Evolutionary conservation across 2,329 filamentous ascomycete species (phyloP).

Genomic region (Pleurostoma richardsiae): DNA sequence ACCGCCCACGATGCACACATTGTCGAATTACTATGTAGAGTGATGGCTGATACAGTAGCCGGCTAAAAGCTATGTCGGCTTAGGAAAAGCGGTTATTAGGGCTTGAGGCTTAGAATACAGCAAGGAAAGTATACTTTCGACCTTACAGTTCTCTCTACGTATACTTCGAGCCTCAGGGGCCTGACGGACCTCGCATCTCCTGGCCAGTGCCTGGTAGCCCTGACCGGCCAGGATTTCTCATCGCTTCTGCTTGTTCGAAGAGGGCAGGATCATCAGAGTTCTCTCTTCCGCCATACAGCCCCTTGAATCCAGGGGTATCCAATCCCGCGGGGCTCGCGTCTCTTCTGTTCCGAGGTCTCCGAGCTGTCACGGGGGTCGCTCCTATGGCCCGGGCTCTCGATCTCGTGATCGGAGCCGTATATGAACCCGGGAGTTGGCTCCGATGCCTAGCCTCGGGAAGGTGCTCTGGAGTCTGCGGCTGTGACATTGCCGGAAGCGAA

Average conservation of each 20-base stretch:
- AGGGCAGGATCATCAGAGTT: constrained; percentile 37
- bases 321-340: constrained; percentile 30
- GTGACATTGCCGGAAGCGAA: constrained; percentile 30
- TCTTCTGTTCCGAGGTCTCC: constrained; percentile 14
- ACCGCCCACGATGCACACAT: no score
- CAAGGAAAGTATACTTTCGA: no score
- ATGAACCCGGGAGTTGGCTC: constrained; percentile 34
- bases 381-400: constrained; percentile 10
- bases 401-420: constrained; percentile 33
- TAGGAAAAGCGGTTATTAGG: no score
- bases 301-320: constrained; percentile 34
- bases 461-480: constrained; percentile 46
- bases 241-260: constrained; percentile 19
- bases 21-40: no score
- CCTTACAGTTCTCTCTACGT: no score
- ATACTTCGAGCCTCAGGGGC: no score
- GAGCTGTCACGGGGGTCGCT: constrained; percentile 12
- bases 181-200: no score
- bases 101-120: no score
- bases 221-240: not conserved
- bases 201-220: no score
- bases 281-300: constrained; percentile 42
- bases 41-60: no score
- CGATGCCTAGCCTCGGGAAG: constrained; percentile 43
- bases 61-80: no score